Evolutionary conservation across 2,329 filamentous ascomycete genomes (phyloP), one percentile per base, ranked within the genome.

Genomic region (Zasmidium citrigriseum): DNA sequence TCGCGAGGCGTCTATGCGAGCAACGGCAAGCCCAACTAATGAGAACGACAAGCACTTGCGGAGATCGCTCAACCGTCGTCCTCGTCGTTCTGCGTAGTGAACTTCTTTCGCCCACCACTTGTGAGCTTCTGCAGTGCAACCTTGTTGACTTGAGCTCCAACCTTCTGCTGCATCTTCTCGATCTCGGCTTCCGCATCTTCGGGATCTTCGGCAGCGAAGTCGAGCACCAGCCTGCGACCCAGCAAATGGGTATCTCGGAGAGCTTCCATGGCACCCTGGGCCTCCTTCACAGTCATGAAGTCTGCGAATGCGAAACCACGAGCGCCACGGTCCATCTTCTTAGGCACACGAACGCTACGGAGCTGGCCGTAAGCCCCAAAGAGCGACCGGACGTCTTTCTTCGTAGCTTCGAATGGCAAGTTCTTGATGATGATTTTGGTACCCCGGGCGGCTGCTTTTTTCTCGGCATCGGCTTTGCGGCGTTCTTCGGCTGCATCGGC

Each of bases 371-470:
- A 98, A 34, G 91, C 87, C 61, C 90, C 87, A 73, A 98, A 93
- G 45, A 98, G 82, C 54, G 89, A 82, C 63, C 91, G 86, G 58
- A 99, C 83, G 73, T 99, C 95, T 75, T 96, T 95, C 80, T 96
- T 97, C 54, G 87, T 89, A 50, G 90, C 89, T 79, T 98, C 91
- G 79, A 99, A 99, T 20, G 95, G 93, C 76, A 99, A 79, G 80
- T 99, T 99, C 82, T 98, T 99, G 80, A 99, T 89, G 76, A 98
- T 88, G 71, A 99, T 89, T 83, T 98, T 98, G 49, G 93, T 97
- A 66, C 86, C 85, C 72, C 87, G 86, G 16, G 84, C 84, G 22
- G 90, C 87, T 52, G 85, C 78, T 76, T 93, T 96, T 82, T 92
- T 96, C 52, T 89, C 87, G 64, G 84, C 86, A 71, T 98, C 92